These are phyloP conservation scores for Canna indica DNA, from an alignment of 176 grass and related monocot genomes.

Conservation along the genomic window DNA sequence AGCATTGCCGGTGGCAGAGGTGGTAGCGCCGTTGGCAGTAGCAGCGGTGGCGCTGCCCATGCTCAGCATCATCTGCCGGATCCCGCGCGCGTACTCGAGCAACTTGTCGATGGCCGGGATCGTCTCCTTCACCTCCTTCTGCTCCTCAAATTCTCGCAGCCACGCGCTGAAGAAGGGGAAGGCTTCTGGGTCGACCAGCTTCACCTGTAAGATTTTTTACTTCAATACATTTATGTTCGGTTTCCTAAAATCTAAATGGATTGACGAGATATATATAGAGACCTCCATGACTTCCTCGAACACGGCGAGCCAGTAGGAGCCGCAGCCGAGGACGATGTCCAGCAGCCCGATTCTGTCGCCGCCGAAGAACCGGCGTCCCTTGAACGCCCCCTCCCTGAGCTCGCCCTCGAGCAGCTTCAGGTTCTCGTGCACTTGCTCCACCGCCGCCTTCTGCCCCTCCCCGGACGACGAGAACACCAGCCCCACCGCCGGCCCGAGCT, in stretches of 20 bases:
- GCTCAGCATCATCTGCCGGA: slow-evolving; percentile 12
- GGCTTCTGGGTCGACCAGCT: slow-evolving; percentile 1
- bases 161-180: slow-evolving; percentile 11
- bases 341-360: slow-evolving; percentile 5
- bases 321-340: slow-evolving; percentile 18
- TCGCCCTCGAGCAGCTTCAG: slow-evolving; percentile 4
- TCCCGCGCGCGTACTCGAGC: slow-evolving; percentile 5
- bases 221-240: not conserved
- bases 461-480: slow-evolving; percentile 5
- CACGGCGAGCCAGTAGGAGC: slow-evolving; percentile 18
- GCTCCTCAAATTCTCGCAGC: slow-evolving; percentile 14
- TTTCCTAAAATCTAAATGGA: not conserved
- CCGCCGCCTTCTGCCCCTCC: slow-evolving; percentile 8
- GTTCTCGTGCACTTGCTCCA: slow-evolving; percentile 14
- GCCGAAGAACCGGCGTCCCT: slow-evolving; percentile 13
- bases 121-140: slow-evolving; percentile 11
- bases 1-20: too few relatives aligned
- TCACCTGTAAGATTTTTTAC: not conserved
- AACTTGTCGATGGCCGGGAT: slow-evolving; percentile 11
- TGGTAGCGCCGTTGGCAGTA: not conserved
- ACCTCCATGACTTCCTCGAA: slow-evolving; percentile 20
- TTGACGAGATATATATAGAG: not conserved
- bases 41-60: not conserved
- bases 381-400: slow-evolving; percentile 9
- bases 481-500: slow-evolving; percentile 9